Conservation (phyloP, 805 yeast species). For the Candida ovalis region DNA sequence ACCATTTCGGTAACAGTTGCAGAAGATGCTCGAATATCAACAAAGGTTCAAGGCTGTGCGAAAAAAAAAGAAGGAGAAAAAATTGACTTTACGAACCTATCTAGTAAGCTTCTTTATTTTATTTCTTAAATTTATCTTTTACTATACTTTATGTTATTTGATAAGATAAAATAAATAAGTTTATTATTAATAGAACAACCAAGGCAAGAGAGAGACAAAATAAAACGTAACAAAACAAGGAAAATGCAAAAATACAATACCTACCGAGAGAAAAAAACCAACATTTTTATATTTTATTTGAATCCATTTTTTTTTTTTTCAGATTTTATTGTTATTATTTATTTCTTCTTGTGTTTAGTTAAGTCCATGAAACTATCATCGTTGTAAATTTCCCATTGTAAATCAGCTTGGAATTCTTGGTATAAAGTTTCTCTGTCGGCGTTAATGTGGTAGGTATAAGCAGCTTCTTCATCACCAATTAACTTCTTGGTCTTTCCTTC, state of each 20-base stretch:
- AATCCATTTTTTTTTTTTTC: background rate
- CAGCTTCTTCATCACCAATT: constrained; percentile 61
- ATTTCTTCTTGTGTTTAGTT: constrained; percentile 16
- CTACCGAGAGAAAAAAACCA: too few relatives aligned
- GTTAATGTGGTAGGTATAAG: constrained; percentile 54
- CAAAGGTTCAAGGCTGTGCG: background rate
- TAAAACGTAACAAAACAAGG: too few relatives aligned
- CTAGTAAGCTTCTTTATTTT: too few relatives aligned
- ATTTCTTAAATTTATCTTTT: too few relatives aligned
- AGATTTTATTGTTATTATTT: background rate
- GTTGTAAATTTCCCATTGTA: constrained; percentile 41
- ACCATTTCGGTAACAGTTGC: background rate
- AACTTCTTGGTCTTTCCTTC: constrained; percentile 37
- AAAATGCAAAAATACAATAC: too few relatives aligned
- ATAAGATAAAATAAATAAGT: too few relatives aligned
- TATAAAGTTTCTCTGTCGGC: constrained; percentile 68
- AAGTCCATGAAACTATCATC: constrained; percentile 28
- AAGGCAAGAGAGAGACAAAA: too few relatives aligned
- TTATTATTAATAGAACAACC: too few relatives aligned
- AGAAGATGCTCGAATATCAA: background rate
- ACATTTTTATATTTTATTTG: background rate
- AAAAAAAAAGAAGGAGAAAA: background rate
- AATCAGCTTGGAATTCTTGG: constrained; percentile 71
- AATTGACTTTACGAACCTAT: too few relatives aligned
- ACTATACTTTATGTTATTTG: too few relatives aligned